Conservation (phyloP, 192 early-diverging fungal species). For the Entophlyctis luteolus region DNA sequence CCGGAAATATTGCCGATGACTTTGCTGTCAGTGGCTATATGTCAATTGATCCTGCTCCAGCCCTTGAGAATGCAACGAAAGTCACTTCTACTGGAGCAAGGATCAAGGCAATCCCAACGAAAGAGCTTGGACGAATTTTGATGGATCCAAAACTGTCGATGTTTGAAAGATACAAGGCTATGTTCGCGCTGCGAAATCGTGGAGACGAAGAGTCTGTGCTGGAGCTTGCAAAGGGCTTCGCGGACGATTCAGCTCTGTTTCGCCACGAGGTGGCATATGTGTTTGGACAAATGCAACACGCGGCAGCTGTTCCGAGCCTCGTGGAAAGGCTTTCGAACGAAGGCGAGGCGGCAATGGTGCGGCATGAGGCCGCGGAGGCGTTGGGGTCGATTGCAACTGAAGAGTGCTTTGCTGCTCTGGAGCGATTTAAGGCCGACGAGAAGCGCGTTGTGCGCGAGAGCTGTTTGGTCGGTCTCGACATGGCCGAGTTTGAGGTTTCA, state of each 20-base stretch:
- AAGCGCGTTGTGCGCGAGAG: conserved; percentile 85
- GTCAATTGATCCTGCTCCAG: conserved; percentile 91
- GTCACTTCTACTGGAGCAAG: background rate
- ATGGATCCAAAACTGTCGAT: conserved; percentile 67
- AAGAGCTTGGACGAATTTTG: conserved; percentile 63
- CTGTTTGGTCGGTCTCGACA: conserved; percentile 91
- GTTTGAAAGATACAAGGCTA: conserved; percentile 89
- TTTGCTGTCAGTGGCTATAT: conserved; percentile 48
- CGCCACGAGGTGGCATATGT: conserved; percentile 81
- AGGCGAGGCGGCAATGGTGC: conserved; percentile 84
- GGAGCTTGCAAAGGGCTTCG: conserved; percentile 75
- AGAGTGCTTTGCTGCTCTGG: conserved; percentile 72
- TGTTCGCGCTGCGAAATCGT: conserved; percentile 90
- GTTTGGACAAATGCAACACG: conserved; percentile 96
- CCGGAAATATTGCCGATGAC: background rate
- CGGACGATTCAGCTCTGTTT: conserved; percentile 76
- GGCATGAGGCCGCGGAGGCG: conserved; percentile 96
- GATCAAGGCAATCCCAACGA: conserved; percentile 51
- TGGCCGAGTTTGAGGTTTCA: conserved; percentile 87
- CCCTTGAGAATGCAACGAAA: conserved; percentile 45
- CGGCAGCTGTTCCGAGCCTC: conserved; percentile 80
- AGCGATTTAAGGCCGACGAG: conserved; percentile 67
- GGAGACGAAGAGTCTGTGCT: conserved; percentile 76
- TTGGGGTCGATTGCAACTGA: conserved; percentile 90
- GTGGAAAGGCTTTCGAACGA: conserved; percentile 70